Conservation (phyloP, 1,139 yeast species). For the Blastobotrys buckinghamii region DNA sequence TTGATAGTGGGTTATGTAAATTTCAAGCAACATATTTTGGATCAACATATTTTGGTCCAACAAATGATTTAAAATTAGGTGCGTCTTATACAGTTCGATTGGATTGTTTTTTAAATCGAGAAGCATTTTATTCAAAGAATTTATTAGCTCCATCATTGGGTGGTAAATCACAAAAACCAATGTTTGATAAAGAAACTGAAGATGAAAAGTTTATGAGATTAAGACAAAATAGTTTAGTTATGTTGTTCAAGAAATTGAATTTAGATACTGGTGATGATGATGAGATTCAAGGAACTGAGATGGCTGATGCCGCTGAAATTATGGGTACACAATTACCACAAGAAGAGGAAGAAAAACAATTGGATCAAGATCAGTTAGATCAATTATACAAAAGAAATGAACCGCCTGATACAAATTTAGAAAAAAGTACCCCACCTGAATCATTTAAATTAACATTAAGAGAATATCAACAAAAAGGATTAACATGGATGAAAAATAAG, state of each 20-base stretch:
- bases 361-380: constrained; percentile 68
- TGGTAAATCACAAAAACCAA: constrained; percentile 13
- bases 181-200: constrained; percentile 41
- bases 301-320: constrained; percentile 23
- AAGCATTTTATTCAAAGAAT: constrained; percentile 41
- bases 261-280: constrained; percentile 22
- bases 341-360: constrained; percentile 34
- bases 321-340: constrained; percentile 29
- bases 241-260: constrained; percentile 49
- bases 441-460: constrained; percentile 55
- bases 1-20: constrained; percentile 50
- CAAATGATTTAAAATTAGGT: constrained; percentile 68
- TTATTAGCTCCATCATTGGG: constrained; percentile 11
- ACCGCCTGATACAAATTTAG: constrained; percentile 41
- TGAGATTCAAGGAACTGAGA: constrained; percentile 13
- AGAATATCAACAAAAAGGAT: constrained; percentile 71
- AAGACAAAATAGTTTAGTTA: constrained; percentile 52
- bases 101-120: constrained; percentile 51
- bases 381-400: constrained; percentile 63
- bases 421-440: constrained; percentile 53
- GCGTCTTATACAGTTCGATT: constrained; percentile 62
- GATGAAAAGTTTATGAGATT: constrained; percentile 49
- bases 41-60: constrained; percentile 15
- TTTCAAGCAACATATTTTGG: constrained; percentile 44
- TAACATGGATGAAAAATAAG: constrained; percentile 69